Evolutionary conservation across 2,329 filamentous ascomycete genomes (phyloP), one percentile per base, ranked within the genome.

Genomic region (Sarocladiaceae sp.): DNA sequence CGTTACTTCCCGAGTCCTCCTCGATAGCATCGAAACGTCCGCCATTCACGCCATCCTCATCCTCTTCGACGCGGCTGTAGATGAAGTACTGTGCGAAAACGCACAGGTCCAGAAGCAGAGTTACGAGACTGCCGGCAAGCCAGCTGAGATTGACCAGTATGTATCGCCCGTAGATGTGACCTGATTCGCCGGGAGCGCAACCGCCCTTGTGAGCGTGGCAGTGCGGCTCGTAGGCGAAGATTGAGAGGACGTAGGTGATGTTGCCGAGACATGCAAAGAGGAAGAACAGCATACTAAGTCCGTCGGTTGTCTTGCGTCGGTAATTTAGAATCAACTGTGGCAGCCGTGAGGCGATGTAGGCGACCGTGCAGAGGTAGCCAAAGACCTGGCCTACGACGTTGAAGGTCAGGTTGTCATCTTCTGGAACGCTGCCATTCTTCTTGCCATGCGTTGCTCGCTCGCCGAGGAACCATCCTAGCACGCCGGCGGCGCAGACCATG

Each of bases 181-280:
- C 64, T 1, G 81, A 80, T 69, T 96, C 90, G 0, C 84, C 88
- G 0, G 76, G 71, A 23, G 66, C 67, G 70, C 92, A 96, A 13
- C 66, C 54, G 58, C 71, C 59, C 18, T 36, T 18, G 23, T 64
- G 64, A 28, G n/a, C 13, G 26, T 64, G 66, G 57, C 90, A 96
- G 26, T 79, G 73, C 0, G 92, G 90, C 54, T 92, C 89, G 63
- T 91, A 97, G 1, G 91, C 92, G 57, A 97, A 79, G 59, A 99
- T 97, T 33, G 87, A 92, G 33, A 96, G 74, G 17, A 97, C 92
- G 63, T 95, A 97, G 0, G 92, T 97, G 58, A 96, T 69, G 66
- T 99, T 99, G 2, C 94, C 94, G 5, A 97, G 82, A 65, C 93
- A 97, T 4, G 94, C 94, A 66, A 99, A 97, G 20, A 97, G 76